These are phyloP conservation scores for Alternaria gaisen DNA, from an alignment of 2,329 filamentous ascomycete genomes.

Conservation along the genomic window DNA sequence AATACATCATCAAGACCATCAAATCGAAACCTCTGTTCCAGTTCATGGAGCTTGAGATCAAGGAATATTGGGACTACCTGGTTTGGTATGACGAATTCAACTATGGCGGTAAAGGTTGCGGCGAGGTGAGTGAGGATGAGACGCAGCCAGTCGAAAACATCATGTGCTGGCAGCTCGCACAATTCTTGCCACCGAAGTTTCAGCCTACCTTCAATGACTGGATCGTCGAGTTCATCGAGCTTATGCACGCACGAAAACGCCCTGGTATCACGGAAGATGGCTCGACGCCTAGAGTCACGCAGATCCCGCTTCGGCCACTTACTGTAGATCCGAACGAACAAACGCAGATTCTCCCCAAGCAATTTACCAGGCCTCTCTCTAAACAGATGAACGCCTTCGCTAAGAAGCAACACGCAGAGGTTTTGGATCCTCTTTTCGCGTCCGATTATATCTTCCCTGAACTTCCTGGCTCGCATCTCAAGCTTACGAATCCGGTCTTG, in stretches of 20 bases:
- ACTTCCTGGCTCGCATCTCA: slow-evolving; percentile 76
- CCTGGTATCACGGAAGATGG: slow-evolving; percentile 57
- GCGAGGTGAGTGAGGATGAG: slow-evolving; percentile 77
- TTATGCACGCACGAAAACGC: slow-evolving; percentile 89
- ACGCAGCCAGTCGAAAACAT: slow-evolving; percentile 86
- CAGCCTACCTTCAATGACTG: slow-evolving; percentile 89
- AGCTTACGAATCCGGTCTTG: slow-evolving; percentile 74
- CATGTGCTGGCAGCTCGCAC: slow-evolving; percentile 98
- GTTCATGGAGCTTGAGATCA: slow-evolving; percentile 96
- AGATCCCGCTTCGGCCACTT: slow-evolving; percentile 65
- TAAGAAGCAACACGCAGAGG: slow-evolving; percentile 83
- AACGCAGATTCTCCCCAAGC: slow-evolving; percentile 76
- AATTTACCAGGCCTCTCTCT: slow-evolving; percentile 88
- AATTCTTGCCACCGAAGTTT: slow-evolving; percentile 81
- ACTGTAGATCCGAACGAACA: slow-evolving; percentile 65
- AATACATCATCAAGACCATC: slow-evolving; percentile 98
- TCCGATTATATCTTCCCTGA: slow-evolving; percentile 86
- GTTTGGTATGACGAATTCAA: slow-evolving; percentile 99
- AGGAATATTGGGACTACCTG: slow-evolving; percentile 99
- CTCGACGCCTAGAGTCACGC: slow-evolving; percentile 65
- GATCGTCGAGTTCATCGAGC: slow-evolving; percentile 92
- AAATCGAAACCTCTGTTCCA: slow-evolving; percentile 95
- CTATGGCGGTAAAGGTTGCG: slow-evolving; percentile 92
- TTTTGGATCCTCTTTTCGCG: slow-evolving; percentile 87
- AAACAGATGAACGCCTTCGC: slow-evolving; percentile 87